Conservation (phyloP, 1,284 basidiomycete species). For the Coniferiporia weirii region DNA sequence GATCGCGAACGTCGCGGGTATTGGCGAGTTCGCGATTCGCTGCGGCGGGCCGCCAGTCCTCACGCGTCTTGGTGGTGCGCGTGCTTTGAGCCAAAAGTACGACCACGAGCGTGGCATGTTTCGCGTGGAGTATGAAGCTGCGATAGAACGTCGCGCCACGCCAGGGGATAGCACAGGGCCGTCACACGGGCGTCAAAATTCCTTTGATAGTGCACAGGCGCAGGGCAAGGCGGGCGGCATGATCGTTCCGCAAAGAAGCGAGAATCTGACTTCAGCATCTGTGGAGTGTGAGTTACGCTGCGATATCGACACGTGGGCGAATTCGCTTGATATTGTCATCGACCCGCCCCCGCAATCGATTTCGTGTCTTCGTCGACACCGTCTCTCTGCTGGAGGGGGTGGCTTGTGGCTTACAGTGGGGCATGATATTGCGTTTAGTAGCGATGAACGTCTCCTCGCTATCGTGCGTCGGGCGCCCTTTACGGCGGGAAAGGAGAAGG, state of each 20-base stretch:
- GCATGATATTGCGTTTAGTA: slow-evolving; percentile 76
- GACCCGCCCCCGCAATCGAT: slow-evolving; percentile 90
- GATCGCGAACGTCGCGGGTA: slow-evolving; percentile 80
- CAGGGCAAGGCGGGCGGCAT: background rate
- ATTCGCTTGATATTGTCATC: slow-evolving; percentile 83
- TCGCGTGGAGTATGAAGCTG: slow-evolving; percentile 81
- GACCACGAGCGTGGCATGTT: slow-evolving; percentile 85
- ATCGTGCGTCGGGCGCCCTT: slow-evolving; percentile 72
- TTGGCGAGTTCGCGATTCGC: slow-evolving; percentile 94
- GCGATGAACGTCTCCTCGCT: slow-evolving; percentile 69
- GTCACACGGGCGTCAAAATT: slow-evolving; percentile 10
- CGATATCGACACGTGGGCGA: slow-evolving; percentile 89
- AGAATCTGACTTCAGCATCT: slow-evolving; percentile 10
- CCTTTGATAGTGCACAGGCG: slow-evolving; percentile 4
- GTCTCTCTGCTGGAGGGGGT: slow-evolving; percentile 82
- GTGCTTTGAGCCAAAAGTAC: slow-evolving; percentile 70
- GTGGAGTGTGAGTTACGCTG: slow-evolving; percentile 93
- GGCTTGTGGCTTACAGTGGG: slow-evolving; percentile 96
- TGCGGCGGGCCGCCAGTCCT: slow-evolving; percentile 89
- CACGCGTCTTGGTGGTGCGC: slow-evolving; percentile 81
- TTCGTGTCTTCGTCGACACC: slow-evolving; percentile 82
- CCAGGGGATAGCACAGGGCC: slow-evolving; percentile 22
- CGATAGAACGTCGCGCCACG: slow-evolving; percentile 41
- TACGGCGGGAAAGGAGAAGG: slow-evolving; percentile 61
- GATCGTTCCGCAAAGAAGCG: slow-evolving; percentile 14